Evolutionary conservation across 139 green algal genomes (phyloP).

Genomic region (Chlamydomonas sp.): DNA sequence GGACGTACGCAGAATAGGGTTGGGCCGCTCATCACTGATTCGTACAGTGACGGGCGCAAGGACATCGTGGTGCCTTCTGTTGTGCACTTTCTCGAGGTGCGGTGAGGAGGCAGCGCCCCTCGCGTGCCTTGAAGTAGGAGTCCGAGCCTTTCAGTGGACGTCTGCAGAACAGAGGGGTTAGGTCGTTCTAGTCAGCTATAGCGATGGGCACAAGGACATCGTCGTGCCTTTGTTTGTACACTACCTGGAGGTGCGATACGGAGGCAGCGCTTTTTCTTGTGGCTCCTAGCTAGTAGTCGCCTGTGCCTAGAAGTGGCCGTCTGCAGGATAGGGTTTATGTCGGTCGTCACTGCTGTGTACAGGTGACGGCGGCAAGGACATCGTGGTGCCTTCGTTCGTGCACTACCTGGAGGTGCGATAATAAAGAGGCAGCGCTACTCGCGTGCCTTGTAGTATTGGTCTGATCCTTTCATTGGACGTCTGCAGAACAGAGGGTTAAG

Average conservation of each 20-base stretch:
- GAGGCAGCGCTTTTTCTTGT: neutral
- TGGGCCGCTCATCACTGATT: constrained; percentile 89
- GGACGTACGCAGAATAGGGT: too few relatives aligned
- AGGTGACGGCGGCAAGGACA: constrained; percentile 78
- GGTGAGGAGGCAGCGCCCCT: neutral
- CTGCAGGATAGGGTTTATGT: too few relatives aligned
- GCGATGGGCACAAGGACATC: constrained; percentile 13
- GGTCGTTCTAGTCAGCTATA: too few relatives aligned
- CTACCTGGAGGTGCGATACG: neutral
- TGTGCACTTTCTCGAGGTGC: constrained; percentile 84
- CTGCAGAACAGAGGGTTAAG: too few relatives aligned
- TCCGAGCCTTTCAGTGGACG: too few relatives aligned
- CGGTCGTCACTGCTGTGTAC: constrained; percentile 89
- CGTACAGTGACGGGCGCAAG: constrained; percentile 77
- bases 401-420: constrained; percentile 78
- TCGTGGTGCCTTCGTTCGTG: constrained; percentile 90
- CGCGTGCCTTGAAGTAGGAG: too few relatives aligned
- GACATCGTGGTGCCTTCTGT: constrained; percentile 93
- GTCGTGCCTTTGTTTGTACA: neutral
- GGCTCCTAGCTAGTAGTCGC: too few relatives aligned
- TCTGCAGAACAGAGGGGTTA: too few relatives aligned
- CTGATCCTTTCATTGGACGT: too few relatives aligned
- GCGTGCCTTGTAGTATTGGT: too few relatives aligned
- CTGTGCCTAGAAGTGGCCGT: too few relatives aligned
- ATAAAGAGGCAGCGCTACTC: neutral